Conservation (phyloP, 768 basidiomycete species). For the Agrocybe praecox region DNA sequence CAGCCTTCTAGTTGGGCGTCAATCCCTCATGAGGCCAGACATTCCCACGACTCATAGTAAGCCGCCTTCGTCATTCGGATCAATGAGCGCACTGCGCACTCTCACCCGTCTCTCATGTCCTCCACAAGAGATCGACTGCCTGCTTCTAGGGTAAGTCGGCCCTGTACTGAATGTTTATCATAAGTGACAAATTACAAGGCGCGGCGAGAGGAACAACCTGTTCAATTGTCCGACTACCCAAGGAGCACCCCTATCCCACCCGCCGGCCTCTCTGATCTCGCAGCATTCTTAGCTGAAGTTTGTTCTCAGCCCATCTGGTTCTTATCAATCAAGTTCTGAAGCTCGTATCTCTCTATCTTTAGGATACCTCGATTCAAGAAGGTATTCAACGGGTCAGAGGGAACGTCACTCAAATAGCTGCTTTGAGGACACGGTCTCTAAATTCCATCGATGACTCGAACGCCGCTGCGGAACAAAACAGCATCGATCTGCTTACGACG, state of each 20-base stretch:
- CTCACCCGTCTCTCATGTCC: constrained; percentile 20
- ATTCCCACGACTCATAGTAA: constrained; percentile 15
- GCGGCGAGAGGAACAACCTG: constrained; percentile 31
- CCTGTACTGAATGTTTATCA: not conserved
- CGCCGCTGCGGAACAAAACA: constrained; percentile 23
- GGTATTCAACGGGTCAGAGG: constrained; percentile 38
- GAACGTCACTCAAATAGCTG: constrained; percentile 39
- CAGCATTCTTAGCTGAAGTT: constrained; percentile 40
- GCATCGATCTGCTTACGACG: constrained; percentile 58
- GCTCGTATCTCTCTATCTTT: not conserved
- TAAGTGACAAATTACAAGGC: constrained; percentile 28
- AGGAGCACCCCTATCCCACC: constrained; percentile 9
- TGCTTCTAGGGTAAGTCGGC: constrained; percentile 33
- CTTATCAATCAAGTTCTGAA: not conserved
- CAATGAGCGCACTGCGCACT: not conserved
- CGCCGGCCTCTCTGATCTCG: constrained; percentile 18
- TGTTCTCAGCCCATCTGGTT: constrained; percentile 2
- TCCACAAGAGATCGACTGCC: constrained; percentile 39
- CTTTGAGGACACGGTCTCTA: constrained; percentile 39
- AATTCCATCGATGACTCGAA: constrained; percentile 34
- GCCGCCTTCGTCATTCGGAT: not conserved
- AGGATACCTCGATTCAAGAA: constrained; percentile 45
- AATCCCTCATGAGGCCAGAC: constrained; percentile 6
- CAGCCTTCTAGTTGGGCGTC: constrained; percentile 12
- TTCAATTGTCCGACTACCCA: constrained; percentile 32